Evolutionary conservation across 352 stramenopile genomes (phyloP), one percentile per base, ranked within the genome.

Genomic region (Phytophthora ohioensis): DNA sequence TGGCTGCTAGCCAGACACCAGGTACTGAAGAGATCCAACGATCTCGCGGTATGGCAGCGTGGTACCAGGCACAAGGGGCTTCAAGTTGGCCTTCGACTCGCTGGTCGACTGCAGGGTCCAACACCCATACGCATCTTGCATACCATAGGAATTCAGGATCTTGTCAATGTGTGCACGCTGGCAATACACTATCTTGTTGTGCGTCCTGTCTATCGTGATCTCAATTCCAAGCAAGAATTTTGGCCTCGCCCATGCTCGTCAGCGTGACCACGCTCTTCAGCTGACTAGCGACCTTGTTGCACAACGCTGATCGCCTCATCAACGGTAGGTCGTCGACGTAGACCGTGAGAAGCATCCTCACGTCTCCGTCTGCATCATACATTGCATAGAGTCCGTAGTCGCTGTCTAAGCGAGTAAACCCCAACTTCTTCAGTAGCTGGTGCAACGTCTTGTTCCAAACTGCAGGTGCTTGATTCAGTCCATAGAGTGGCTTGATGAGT

Each of bases 241-340:
- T 49, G 11, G 56, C 57, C 17, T 64, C 57, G 11, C 60, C 70
- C 27, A 78, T 65, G 7, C 59, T 65, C 12, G 66, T 78, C 8
- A 78, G 31, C 0, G 54, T 51, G 43, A 74, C 71, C 17, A 21
- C 17, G 17, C 0, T 21, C 17, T 0, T 21, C 17, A 78, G 54
- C 15, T 60, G 39, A 21, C 17, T 7, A 11, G 61, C 42, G 4
- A 51, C 61, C 10, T 39, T 30, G 2, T 41, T 8, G 35, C 31
- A 69, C 13, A 56, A 2, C 4, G 43, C 32, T 15, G 61, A 7
- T 11, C 15, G 59, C 8, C 38, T 30, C 59, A 59, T 59, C n/a
- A 67, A n/a, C 38, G 53, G 48, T 0, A 67, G 13, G 15, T 21
- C 17, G 17, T 21, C 17, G 17, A 21, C 17, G 17, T 21, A 67